phyloP scores from a whole-genome alignment of 2,329 filamentous ascomycete genomes.

The Graphiopsis chlorocephala region DNA sequence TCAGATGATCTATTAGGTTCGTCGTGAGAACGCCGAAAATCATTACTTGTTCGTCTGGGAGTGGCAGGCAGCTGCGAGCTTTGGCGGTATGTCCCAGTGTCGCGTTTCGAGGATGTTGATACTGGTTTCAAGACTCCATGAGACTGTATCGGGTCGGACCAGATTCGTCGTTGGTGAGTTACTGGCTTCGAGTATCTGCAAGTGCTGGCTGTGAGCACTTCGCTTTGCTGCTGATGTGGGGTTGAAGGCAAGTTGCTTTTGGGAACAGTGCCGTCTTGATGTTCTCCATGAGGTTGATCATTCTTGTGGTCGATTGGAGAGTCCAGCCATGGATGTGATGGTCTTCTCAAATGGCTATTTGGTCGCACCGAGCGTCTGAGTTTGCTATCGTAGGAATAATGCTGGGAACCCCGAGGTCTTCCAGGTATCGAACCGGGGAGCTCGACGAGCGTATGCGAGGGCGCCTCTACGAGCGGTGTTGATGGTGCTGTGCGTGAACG shows the following conservation, averaged over 20 bases:
- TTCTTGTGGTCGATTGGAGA: not conserved
- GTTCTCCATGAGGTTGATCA: not conserved
- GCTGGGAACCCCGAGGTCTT: not conserved
- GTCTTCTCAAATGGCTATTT: not conserved
- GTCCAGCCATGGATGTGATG: constrained; percentile 8
- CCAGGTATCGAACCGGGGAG: constrained; percentile 27
- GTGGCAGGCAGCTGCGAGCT: not conserved
- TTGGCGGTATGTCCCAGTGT: not conserved
- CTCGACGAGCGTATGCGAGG: constrained; percentile 26
- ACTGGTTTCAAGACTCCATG: not conserved
- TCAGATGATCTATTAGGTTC: not conserved
- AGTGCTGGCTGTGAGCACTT: not conserved
- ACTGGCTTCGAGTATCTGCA: not conserved
- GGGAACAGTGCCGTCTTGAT: not conserved
- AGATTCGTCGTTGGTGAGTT: not conserved
- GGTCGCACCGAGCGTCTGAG: not conserved
- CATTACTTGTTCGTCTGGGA: not conserved
- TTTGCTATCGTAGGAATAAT: not conserved
- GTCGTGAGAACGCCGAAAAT: not conserved
- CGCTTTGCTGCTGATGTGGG: not conserved
- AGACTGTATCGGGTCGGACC: not conserved
- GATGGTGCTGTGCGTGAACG: constrained; percentile 41
- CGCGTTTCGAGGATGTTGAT: not conserved
- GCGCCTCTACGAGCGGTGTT: constrained; percentile 34
- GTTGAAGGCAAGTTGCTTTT: not conserved